Evolutionary conservation across 345 rosid species (phyloP).

Genomic region (Eucalyptus erythrocorys): DNA sequence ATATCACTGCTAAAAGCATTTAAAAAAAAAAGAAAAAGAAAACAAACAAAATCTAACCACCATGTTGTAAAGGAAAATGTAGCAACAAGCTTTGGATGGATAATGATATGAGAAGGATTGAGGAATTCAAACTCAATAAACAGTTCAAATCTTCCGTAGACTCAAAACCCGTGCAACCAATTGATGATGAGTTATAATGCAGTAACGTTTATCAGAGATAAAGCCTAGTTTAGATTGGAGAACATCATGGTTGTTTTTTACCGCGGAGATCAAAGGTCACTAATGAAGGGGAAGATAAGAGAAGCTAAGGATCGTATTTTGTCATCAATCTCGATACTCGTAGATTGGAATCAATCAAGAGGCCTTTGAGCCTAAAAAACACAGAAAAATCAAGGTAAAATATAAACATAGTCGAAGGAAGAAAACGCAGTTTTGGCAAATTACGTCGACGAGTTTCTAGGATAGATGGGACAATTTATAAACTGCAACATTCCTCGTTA

Average conservation of each 20-base stretch:
- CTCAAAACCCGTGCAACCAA: too few species aligned
- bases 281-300: not conserved
- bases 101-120: too few species aligned
- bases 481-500: not conserved
- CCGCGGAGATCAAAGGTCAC: not conserved
- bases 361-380: not conserved
- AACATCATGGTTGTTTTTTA: not conserved
- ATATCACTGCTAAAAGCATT: too few species aligned
- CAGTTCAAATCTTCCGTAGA: too few species aligned
- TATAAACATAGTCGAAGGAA: not conserved
- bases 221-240: not conserved
- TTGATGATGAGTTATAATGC: too few species aligned
- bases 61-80: too few species aligned
- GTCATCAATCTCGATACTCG: not conserved
- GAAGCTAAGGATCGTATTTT: not conserved
- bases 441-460: not conserved
- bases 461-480: not conserved
- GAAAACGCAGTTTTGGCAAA: not conserved
- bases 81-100: too few species aligned
- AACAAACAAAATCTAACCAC: too few species aligned
- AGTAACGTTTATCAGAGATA: not conserved
- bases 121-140: too few species aligned
- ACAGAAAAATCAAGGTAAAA: not conserved
- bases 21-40: too few species aligned
- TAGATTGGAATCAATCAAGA: not conserved